Conservation (phyloP, 495 filamentous ascomycete species). For the Penicillium roqueforti region DNA sequence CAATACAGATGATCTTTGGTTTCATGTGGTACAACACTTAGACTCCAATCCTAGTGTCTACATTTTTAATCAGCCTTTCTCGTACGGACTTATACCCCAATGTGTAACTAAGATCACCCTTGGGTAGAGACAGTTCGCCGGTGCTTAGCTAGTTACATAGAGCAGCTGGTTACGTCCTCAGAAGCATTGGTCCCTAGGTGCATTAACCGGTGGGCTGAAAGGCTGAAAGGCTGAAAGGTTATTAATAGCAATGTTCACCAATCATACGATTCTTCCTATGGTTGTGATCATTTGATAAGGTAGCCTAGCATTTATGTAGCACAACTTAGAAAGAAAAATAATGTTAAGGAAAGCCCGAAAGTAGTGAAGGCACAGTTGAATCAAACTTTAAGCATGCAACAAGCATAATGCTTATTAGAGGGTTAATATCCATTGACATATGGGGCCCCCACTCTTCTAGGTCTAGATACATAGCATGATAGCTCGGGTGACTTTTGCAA, state of each 20-base stretch:
- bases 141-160: background rate
- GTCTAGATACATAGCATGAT: background rate
- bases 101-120: background rate
- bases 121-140: background rate
- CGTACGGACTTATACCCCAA: background rate
- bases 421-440: background rate
- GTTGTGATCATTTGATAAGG: background rate
- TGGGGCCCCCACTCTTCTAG: no score
- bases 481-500: background rate
- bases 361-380: background rate
- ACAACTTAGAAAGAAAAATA: background rate
- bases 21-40: background rate
- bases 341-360: background rate
- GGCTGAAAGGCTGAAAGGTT: no score
- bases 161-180: no score
- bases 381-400: background rate
- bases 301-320: background rate
- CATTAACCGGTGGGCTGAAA: background rate
- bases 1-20: constrained; percentile 21
- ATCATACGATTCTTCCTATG: background rate
- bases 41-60: background rate
- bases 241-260: background rate
- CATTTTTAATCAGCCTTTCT: background rate
- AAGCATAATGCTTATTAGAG: background rate
- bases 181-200: no score